These are phyloP conservation scores for Paraglomus brasilianum DNA, from an alignment of 192 early-diverging fungal genomes.

Conservation along the genomic window DNA sequence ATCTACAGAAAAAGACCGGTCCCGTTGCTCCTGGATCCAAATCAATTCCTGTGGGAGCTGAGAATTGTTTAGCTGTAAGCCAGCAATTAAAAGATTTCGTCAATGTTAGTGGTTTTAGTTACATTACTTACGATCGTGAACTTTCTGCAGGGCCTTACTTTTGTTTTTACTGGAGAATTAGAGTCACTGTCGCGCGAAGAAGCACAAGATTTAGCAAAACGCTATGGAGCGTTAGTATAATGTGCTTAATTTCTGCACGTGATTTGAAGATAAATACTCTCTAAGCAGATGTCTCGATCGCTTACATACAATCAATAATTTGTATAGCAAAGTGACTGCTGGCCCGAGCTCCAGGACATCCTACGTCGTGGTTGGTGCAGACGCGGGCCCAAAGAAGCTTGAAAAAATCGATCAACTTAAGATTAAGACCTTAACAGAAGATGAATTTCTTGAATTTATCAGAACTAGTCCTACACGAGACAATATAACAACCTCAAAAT, in stretches of 20 bases:
- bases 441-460: constrained; percentile 81
- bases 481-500: constrained; percentile 24
- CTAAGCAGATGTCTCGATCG: too few relatives aligned
- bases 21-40: constrained; percentile 64
- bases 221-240: constrained; percentile 74
- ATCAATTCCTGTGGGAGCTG: constrained; percentile 68
- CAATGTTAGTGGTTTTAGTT: not conserved
- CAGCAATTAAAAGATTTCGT: not conserved
- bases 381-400: constrained; percentile 82
- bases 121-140: not conserved
- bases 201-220: constrained; percentile 79
- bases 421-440: constrained; percentile 77
- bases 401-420: constrained; percentile 71
- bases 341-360: constrained; percentile 79
- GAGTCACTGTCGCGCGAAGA: constrained; percentile 72
- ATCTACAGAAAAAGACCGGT: constrained; percentile 41
- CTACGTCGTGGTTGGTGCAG: constrained; percentile 83
- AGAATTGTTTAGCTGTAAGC: constrained; percentile 60
- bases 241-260: too few relatives aligned
- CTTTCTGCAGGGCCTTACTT: constrained; percentile 58
- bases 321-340: constrained; percentile 65
- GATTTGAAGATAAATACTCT: too few relatives aligned
- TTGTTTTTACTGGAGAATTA: constrained; percentile 95
- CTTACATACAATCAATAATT: too few relatives aligned
- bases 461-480: constrained; percentile 44